Evolutionary conservation across 257 asterid species (phyloP), one percentile per base, ranked within the genome.

Genomic region (Primulina tabacum): DNA sequence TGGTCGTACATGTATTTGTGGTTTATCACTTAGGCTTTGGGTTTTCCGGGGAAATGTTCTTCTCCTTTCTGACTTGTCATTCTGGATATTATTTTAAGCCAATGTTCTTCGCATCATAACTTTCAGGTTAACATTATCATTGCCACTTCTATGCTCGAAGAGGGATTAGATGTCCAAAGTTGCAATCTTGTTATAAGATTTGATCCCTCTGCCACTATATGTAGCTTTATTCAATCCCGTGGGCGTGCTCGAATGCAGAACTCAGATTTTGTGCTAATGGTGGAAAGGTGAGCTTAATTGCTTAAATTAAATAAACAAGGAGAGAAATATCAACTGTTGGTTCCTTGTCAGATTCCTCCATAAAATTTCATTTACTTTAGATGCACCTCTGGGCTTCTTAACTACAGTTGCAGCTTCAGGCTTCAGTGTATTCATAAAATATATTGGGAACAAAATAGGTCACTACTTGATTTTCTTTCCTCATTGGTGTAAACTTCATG

Each of bases 171-270:
- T 64, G 97, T 93, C 59, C 96, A 90, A 79, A 88, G 90, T 71
- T 93, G 98, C 87, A 93, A 93, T 76, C 96, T 93, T 35, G 98
- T 93, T 1, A 84, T 90, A 35, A 83, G 98, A 74, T 93, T 88
- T 72, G 98, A 93, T 76, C 94, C 83, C 18, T 78, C 97, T 47
- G 83, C 84, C 18, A 90, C 90, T 21, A 73, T 90, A 57, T 89
- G 97, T 77, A 89, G 98, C 80, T 93, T 90, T 72, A 93, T 93
- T 81, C 97, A 93, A 79, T 93, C 98, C 20, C 89, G 95, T 50
- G 98, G 98, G 1, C 96, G 97, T 72, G 98, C 97, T 64, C 93
- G 98, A 40, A 90, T 83, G 97, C 90, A 78, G 55, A 87, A 83
- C 78, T 93, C 98, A 4, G 90, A 90, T 73, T 93, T 90, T 73